Evolutionary conservation across 495 filamentous ascomycete genomes (phyloP).

Genomic region (Penicillium argentinense): DNA sequence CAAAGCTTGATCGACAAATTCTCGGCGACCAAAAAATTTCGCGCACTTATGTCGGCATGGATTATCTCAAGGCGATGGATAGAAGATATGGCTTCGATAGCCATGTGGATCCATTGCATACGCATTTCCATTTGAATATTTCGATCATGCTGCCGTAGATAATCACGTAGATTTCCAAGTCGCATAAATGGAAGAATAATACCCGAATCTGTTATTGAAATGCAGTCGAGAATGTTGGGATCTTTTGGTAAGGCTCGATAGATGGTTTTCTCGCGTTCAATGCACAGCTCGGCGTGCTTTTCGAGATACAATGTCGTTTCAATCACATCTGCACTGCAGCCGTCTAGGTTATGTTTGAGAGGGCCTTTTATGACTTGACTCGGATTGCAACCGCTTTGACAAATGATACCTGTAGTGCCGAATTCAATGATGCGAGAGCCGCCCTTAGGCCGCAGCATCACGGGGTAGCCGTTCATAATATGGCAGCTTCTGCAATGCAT

Average conservation of each 20-base stretch:
- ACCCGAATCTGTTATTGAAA: background rate
- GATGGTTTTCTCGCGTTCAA: background rate
- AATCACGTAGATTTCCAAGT: slow-evolving; percentile 1
- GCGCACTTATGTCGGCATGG: slow-evolving; percentile 23
- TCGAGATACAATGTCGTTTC: background rate
- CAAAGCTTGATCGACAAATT: slow-evolving; percentile 22
- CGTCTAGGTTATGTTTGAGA: background rate
- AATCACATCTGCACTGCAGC: slow-evolving; percentile 2
- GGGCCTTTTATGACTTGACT: slow-evolving; percentile 3
- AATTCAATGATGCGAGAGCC: no score
- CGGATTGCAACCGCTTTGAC: no score
- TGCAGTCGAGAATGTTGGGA: slow-evolving; percentile 5
- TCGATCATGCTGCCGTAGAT: no score
- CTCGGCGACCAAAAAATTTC: slow-evolving; percentile 25
- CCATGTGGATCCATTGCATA: slow-evolving; percentile 16
- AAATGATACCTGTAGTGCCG: no score
- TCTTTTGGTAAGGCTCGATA: background rate
- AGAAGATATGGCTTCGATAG: slow-evolving; percentile 19
- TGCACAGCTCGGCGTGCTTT: background rate
- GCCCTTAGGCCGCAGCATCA: no score
- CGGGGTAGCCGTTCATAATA: no score
- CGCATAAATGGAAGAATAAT: background rate
- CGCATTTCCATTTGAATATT: no score
- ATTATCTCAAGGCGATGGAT: slow-evolving; percentile 19
- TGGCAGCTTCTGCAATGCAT: no score